Base-by-base conservation (phyloP, 2,329 filamentous ascomycete genomes). In the Rachicladosporium sp. region DNA sequence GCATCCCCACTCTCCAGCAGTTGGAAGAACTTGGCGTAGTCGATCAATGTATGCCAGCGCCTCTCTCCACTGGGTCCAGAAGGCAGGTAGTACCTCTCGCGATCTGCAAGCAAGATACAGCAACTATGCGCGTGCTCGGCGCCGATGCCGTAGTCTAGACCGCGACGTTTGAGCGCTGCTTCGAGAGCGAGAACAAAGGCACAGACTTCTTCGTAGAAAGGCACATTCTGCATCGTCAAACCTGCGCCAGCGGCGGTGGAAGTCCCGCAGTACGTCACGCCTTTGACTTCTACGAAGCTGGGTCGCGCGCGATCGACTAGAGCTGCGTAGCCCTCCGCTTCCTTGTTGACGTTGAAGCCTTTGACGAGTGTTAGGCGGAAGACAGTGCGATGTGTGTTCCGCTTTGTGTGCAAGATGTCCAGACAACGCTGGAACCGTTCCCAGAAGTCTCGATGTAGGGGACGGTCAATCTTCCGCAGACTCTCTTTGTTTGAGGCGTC, bases 61-160 rank as follows among this genome's bases (percentile, higher is more conserved):
- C 37, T 41, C 57, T 76, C 82, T 4, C 79, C 85, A 36, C 82
- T 67, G 7, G 40, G 43, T 4, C 30, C 35, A 9, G 33, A 35
- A 6, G 43, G 29, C 32, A 79, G 74, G 42, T 70, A 67, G 67
- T 96, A 98, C 6, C 87, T 68, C 41, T 81, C 78, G 53, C 82
- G 88, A 37, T 59, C 57, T 0, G 86, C 89, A 31, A 96, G 70
- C 38, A 96, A 66, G 15, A 93, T 79, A 58, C 89, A 96, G 67
- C 91, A 96, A 56, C 82, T 91, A 65, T 96, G 89, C 1, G 85
- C 85, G 57, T 96, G 89, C 64, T 96, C 91, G 2, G 89, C 91
- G 0, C 84, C 89, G 50, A 96, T 89, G 12, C 89, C 89, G 53
- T 96, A 96, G 1, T 69, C 70, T 4, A 96, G 68, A 0, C 84